These are phyloP conservation scores for Astrocystis sublimbata DNA, from an alignment of 495 filamentous ascomycete species.

Conservation along the genomic window DNA sequence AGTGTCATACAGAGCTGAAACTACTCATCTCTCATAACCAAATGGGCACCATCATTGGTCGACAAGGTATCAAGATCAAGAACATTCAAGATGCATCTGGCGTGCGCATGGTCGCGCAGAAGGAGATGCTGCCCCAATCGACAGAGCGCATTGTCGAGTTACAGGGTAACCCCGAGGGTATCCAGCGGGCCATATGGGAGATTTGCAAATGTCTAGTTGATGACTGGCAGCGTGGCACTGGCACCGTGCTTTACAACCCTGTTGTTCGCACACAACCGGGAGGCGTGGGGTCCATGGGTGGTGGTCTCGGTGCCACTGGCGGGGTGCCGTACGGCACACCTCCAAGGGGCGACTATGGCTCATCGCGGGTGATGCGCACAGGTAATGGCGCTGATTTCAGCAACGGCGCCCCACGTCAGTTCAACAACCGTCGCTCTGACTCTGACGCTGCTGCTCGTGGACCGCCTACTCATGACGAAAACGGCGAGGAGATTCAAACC, in stretches of 20 bases:
- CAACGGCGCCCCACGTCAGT: conserved; percentile 43
- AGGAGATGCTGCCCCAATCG: conserved; percentile 98
- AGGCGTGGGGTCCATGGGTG: conserved; percentile 46
- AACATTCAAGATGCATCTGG: conserved; percentile 97
- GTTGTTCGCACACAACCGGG: conserved; percentile 77
- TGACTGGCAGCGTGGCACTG: conserved; percentile 94
- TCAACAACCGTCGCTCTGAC: conserved; percentile 74
- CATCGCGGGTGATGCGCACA: conserved; percentile 82
- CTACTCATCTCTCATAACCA: conserved; percentile 98
- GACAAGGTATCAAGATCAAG: conserved; percentile 97
- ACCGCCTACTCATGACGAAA: conserved; percentile 83
- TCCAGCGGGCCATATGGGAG: conserved; percentile 95
- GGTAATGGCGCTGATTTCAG: conserved; percentile 98
- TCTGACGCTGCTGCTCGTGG: conserved; percentile 72
- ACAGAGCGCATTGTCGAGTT: conserved; percentile 99
- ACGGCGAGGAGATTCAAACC: conserved; percentile 96
- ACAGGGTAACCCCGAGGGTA: conserved; percentile 87
- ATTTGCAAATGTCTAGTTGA: conserved; percentile 98
- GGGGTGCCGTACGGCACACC: conserved; percentile 28
- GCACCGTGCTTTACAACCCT: conserved; percentile 96
- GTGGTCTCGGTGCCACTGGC: conserved; percentile 40
- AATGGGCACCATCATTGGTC: conserved; percentile 98
- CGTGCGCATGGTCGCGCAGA: conserved; percentile 98
- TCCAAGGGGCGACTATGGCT: conserved; percentile 55
- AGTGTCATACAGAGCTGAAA: conserved; percentile 69